These are phyloP conservation scores for Orychophragmus violaceus DNA, from an alignment of 345 rosid genomes.

Conservation along the genomic window DNA sequence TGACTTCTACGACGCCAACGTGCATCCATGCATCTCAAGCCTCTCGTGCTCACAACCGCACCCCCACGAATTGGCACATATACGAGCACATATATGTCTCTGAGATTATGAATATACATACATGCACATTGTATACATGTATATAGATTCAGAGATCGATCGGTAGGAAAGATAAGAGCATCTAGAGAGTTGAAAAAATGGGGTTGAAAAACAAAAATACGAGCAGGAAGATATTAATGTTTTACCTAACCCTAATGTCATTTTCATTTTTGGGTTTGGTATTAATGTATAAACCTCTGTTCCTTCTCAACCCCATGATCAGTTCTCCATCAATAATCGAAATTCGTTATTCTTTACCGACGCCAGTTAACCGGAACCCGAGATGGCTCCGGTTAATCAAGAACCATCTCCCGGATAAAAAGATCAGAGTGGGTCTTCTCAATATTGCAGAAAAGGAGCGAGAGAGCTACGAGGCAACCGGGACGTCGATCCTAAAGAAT, in stretches of 20 bases:
- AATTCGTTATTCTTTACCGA: slow-evolving; percentile 2
- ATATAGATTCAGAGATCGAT: background rate
- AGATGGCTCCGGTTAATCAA: slow-evolving; percentile 39
- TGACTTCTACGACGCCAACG: slow-evolving; percentile 28
- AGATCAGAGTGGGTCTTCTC: slow-evolving; percentile 55
- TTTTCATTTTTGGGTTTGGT: slow-evolving; percentile 34
- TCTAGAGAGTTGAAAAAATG: slow-evolving; percentile 29
- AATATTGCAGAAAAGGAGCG: slow-evolving; percentile 28
- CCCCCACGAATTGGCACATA: background rate
- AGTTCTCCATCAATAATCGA: slow-evolving; percentile 15
- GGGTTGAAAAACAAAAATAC: slow-evolving; percentile 25
- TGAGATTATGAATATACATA: background rate
- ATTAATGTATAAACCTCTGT: slow-evolving; percentile 27
- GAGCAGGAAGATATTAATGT: slow-evolving; percentile 31
- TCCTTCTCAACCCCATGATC: slow-evolving; percentile 5
- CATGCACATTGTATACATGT: background rate
- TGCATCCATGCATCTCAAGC: slow-evolving; percentile 37
- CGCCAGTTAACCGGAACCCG: slow-evolving; percentile 12
- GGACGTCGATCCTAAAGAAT: slow-evolving; percentile 14
- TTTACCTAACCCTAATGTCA: slow-evolving; percentile 38
- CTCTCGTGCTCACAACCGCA: slow-evolving; percentile 5
- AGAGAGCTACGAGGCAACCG: slow-evolving; percentile 2
- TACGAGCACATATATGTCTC: background rate
- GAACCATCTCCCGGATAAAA: slow-evolving; percentile 25
- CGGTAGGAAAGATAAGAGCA: background rate